Evolutionary conservation across 1,284 basidiomycete species (phyloP).

Genomic region (Ganoderma lingzhi): DNA sequence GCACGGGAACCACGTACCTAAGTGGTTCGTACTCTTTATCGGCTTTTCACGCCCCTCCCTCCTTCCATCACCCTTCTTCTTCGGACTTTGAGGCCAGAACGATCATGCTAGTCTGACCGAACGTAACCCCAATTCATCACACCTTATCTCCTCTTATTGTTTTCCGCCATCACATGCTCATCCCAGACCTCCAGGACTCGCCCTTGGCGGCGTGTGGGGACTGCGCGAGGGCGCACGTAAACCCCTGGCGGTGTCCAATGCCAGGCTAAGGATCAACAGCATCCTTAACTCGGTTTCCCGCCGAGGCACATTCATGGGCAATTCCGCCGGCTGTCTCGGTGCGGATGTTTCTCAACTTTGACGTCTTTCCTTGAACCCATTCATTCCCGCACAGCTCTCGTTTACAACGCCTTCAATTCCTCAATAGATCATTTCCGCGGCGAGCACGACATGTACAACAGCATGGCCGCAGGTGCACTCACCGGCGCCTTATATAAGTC

Average conservation of each 20-base stretch:
- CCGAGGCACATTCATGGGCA: conserved; percentile 97
- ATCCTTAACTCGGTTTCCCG: conserved; percentile 96
- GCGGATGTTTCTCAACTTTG: conserved; percentile 42
- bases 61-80: conserved; percentile 38
- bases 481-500: conserved; percentile 95
- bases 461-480: conserved; percentile 91
- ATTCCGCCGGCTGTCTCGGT: conserved; percentile 98
- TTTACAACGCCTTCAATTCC: conserved; percentile 97
- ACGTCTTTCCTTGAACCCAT: conserved; percentile 44
- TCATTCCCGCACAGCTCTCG: conserved; percentile 65
- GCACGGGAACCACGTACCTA: conserved; percentile 98
- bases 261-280: conserved; percentile 94
- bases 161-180: conserved; percentile 76
- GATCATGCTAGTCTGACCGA: conserved; percentile 33
- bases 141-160: conserved; percentile 85
- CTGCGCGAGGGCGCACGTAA: conserved; percentile 92
- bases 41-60: conserved; percentile 32
- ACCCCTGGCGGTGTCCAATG: conserved; percentile 85
- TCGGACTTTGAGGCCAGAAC: conserved; percentile 20
- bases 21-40: conserved; percentile 75
- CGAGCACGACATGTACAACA: conserved; percentile 91
- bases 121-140: conserved; percentile 49
- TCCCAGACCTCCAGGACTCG: conserved; percentile 78
- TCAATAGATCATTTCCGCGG: conserved; percentile 90
- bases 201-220: conserved; percentile 94